Base-by-base conservation (phyloP, 1,284 basidiomycete species). In the Cryptococcus depauperatus region DNA sequence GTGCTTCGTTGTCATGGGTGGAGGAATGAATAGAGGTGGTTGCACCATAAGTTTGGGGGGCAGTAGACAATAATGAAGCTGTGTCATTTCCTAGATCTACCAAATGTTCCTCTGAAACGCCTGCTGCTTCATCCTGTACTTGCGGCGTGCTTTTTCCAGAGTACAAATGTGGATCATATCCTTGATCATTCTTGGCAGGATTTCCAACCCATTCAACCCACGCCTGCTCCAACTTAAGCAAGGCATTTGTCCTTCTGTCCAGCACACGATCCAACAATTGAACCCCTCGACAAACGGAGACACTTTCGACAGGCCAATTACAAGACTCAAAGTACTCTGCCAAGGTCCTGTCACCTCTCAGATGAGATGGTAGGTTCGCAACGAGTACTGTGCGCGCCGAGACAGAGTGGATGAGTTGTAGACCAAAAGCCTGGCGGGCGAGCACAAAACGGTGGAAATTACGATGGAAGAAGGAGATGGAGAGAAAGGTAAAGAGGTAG, bases 151-250 rank as follows among this genome's bases (percentile, higher is more conserved):
- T 82, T 32, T 43, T 37, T 22, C 34, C 32, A 11, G 25, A 41
- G 30, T 69, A 69, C 5, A 68, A 45, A 23, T 61, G 47, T n/a
- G 61, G 54, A 25, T 59, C 50, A 45, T 69, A 68, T 1, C 63
- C 63, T 29, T 50, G 14, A 43, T 3, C 59, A 44, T 3, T 43
- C 47, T n/a, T 50, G 52, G 0, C 88, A 0, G 92, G 92, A 62
- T 97, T 96, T 1, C 91, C 92, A 2, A 96, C 82, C 69, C 90
- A 97, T 21, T 79, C 76, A 16, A 82, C 81, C 92, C 93, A 97
- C 1, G 84, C 84, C 3, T 68, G 68, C 66, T 98, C 93, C 23
- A 98, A 72, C 43, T 77, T 75, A 37, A 88, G 63, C 5, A 98
- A 71, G 1, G 87, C 85, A 25, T 77, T 71, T 3, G 91, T 92